Conservation (phyloP, 2,329 filamentous ascomycete species). For the Chrysoporthe cubensis region DNA sequence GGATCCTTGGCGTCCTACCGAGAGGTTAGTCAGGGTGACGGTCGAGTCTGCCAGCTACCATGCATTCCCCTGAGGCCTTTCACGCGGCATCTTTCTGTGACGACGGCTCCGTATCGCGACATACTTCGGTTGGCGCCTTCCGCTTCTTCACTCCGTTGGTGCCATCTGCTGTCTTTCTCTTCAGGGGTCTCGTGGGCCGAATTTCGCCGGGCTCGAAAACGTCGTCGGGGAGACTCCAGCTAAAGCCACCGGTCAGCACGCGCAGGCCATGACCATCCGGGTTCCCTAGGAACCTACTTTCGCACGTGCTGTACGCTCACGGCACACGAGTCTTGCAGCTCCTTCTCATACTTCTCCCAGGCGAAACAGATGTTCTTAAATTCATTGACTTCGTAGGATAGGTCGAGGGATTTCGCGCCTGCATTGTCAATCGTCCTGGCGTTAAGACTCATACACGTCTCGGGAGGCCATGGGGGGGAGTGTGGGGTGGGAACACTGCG, state of each 20-base stretch:
- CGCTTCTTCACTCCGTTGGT: slow-evolving; percentile 54
- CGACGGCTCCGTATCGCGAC: slow-evolving; percentile 24
- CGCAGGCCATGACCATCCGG: not conserved
- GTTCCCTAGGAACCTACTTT: slow-evolving; percentile 63
- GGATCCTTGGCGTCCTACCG: slow-evolving; percentile 25
- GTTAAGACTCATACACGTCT: slow-evolving; percentile 29
- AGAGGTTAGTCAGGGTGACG: slow-evolving; percentile 27
- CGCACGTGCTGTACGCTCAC: slow-evolving; percentile 82
- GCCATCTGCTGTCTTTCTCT: slow-evolving; percentile 51
- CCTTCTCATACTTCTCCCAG: slow-evolving; percentile 75
- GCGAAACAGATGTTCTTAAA: slow-evolving; percentile 83
- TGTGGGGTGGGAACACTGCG: not conserved
- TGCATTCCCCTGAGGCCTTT: not conserved
- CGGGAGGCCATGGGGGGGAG: slow-evolving; percentile 9
- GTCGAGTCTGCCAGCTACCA: not conserved
- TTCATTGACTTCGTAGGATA: slow-evolving; percentile 79
- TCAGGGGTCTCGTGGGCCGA: slow-evolving; percentile 63
- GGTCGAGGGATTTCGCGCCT: slow-evolving; percentile 73
- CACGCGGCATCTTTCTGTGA: slow-evolving; percentile 14
- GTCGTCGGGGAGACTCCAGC: slow-evolving; percentile 86
- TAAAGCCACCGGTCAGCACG: slow-evolving; percentile 43
- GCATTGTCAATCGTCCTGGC: slow-evolving; percentile 41
- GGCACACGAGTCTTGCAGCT: slow-evolving; percentile 55
- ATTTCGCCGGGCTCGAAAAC: slow-evolving; percentile 82
- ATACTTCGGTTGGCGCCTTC: slow-evolving; percentile 49